Evolutionary conservation across 352 stramenopile genomes (phyloP).

Genomic region (Globisporangium canariense): DNA sequence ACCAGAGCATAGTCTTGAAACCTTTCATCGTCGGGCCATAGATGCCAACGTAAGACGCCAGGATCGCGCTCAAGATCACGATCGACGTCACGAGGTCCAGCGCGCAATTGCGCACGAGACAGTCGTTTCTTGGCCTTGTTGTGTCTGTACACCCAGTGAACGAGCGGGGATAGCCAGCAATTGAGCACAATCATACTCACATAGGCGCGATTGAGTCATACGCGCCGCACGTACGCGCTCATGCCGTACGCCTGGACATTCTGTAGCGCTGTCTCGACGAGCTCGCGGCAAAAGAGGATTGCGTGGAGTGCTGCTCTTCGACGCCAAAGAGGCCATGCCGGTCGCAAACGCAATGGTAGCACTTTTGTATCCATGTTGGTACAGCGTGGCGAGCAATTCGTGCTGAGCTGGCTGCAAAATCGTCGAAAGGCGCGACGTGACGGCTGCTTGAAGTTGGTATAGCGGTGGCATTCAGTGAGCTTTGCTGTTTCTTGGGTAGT

Average conservation of each 20-base stretch:
- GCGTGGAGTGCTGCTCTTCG: constrained; percentile 16
- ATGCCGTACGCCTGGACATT: constrained; percentile 28
- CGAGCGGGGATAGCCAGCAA: constrained; percentile 22
- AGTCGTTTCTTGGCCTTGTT: constrained; percentile 15
- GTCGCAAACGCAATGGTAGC: neutral
- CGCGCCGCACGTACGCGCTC: constrained; percentile 14
- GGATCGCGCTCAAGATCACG: constrained; percentile 13
- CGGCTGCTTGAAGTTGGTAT: neutral
- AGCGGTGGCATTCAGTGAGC: neutral
- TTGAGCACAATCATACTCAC: constrained; percentile 16
- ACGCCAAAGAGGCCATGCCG: constrained; percentile 19
- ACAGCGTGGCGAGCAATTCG: neutral
- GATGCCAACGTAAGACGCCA: constrained; percentile 6
- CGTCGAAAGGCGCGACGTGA: neutral
- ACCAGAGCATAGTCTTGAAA: neutral
- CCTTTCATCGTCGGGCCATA: constrained; percentile 10
- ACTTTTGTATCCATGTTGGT: too few relatives aligned
- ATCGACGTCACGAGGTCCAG: constrained; percentile 22
- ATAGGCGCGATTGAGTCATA: constrained; percentile 16
- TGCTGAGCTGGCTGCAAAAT: neutral
- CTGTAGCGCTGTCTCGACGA: constrained; percentile 23
- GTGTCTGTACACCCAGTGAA: neutral
- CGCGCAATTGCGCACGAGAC: constrained; percentile 12
- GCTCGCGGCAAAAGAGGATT: constrained; percentile 18
- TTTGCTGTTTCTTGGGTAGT: neutral